Base-by-base conservation (phyloP, 768 basidiomycete species). In the Leccinum broughii region DNA sequence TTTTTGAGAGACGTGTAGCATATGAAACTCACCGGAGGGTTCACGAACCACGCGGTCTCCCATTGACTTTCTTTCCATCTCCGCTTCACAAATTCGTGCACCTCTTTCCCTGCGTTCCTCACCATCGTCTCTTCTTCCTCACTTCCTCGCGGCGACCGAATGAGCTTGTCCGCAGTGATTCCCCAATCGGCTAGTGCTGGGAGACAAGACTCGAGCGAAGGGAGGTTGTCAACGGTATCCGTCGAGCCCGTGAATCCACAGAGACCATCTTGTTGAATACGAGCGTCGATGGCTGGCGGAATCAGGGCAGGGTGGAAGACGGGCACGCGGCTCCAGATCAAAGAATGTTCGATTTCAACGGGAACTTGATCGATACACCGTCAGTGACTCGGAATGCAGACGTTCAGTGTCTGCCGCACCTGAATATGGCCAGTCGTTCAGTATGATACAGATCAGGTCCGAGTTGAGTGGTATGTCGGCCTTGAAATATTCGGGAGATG, bases 31-130 rank as follows among this genome's bases (percentile, higher is more conserved):
- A 94, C 92, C 54, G 87, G 90, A 48, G 92, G 92, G 68, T 94
- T 94, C 48, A 92, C 88, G 68, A 93, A 93, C 93, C 93, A 95
- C 2, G 90, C 90, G 0, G 91, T 92, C 75, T 95, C 93, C 92
- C 90, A 95, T n/a, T 83, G 81, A 5, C 67, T 70, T 67, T 92
- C 89, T 17, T 68, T 65, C 93, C 93, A 94, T 52, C 84, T 76
- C 52, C 77, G 78, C 70, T 75, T 78, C 13, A 95, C 82, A 71
- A 88, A 93, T 53, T 72, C 73, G 35, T 83, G 78, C 48, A 92
- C 83, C 62, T 90, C 85, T 48, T 64, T 70, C 6, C 85, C 86
- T 5, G 84, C 87, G 50, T 69, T 70, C 51, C 70, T 70, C 10
- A 89, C 77, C 58, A 84, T 73, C 17, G 60, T 68, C 41, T 83